phyloP scores from a whole-genome alignment of 257 asterid genomes.

The Gentiana dahurica region DNA sequence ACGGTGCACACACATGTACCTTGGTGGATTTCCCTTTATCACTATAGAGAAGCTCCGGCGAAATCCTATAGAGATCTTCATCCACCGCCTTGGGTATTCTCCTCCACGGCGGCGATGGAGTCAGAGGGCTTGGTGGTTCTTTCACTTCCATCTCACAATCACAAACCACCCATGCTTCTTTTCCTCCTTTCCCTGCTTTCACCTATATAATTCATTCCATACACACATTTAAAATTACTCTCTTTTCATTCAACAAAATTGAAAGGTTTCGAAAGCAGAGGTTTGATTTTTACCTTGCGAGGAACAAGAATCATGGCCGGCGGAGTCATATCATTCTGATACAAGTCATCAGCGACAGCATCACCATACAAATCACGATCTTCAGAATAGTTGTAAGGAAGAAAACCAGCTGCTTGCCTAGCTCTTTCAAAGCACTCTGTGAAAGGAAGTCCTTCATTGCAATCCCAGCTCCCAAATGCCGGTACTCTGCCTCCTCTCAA shows the following conservation, averaged over 20 bases:
- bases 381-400: conserved; percentile 42
- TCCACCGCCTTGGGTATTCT: conserved; percentile 55
- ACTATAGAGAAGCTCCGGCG: conserved; percentile 41
- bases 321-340: conserved; percentile 38
- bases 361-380: conserved; percentile 67
- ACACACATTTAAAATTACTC: too few relatives aligned
- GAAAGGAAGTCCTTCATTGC: conserved; percentile 38
- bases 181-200: conserved; percentile 22
- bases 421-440: conserved; percentile 78
- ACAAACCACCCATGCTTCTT: conserved; percentile 37
- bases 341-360: conserved; percentile 41
- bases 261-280: too few relatives aligned
- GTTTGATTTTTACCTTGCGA: conserved; percentile 27
- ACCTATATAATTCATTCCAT: conserved; percentile 17
- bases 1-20: too few relatives aligned
- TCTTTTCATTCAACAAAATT: too few relatives aligned
- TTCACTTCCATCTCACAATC: conserved; percentile 31
- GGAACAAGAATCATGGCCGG: conserved; percentile 82
- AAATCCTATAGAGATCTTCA: conserved; percentile 76
- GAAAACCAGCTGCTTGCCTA: conserved; percentile 28
- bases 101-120: conserved; percentile 19
- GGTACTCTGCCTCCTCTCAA: conserved; percentile 55
- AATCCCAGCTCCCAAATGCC: conserved; percentile 88
- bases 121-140: conserved; percentile 26
- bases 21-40: too few relatives aligned